These are phyloP conservation scores for Suillus plorans DNA, from an alignment of 768 basidiomycete genomes.

Conservation along the genomic window DNA sequence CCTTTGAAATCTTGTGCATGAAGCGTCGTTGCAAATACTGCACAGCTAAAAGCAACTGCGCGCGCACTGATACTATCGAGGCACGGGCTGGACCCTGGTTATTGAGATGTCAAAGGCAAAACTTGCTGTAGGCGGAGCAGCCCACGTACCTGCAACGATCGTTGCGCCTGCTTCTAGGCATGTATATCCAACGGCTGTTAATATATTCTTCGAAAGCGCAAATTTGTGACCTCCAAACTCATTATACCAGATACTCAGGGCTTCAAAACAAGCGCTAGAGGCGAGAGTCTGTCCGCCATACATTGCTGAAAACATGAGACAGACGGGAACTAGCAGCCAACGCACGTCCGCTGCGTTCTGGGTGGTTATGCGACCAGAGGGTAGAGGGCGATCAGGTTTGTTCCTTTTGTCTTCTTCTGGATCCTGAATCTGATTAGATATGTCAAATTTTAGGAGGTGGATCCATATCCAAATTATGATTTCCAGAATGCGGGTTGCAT, in stretches of 20 bases:
- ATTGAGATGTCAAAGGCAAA: background rate
- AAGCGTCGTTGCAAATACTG: constrained; percentile 27
- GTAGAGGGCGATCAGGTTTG: constrained; percentile 38
- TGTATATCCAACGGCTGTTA: constrained; percentile 27
- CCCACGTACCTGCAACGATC: constrained; percentile 23
- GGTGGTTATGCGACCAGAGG: constrained; percentile 35
- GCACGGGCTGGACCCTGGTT: constrained; percentile 11
- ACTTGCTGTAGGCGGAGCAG: too few relatives aligned
- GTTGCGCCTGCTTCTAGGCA: constrained; percentile 29
- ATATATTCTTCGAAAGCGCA: constrained; percentile 23
- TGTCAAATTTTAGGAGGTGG: constrained; percentile 37
- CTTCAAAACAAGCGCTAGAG: constrained; percentile 25
- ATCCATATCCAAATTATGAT: constrained; percentile 39
- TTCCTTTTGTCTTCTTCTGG: constrained; percentile 37
- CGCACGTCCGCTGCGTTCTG: constrained; percentile 29
- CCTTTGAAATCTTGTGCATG: constrained; percentile 28
- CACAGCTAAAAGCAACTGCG: constrained; percentile 22
- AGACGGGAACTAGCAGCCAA: constrained; percentile 27
- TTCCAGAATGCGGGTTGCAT: constrained; percentile 12
- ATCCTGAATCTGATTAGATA: constrained; percentile 36
- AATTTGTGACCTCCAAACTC: constrained; percentile 24
- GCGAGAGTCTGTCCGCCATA: constrained; percentile 26
- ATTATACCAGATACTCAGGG: constrained; percentile 30
- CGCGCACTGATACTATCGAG: constrained; percentile 15
- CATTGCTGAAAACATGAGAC: constrained; percentile 24